Evolutionary conservation across 306 rosid genomes (phyloP).

Genomic region (Delonix regia): DNA sequence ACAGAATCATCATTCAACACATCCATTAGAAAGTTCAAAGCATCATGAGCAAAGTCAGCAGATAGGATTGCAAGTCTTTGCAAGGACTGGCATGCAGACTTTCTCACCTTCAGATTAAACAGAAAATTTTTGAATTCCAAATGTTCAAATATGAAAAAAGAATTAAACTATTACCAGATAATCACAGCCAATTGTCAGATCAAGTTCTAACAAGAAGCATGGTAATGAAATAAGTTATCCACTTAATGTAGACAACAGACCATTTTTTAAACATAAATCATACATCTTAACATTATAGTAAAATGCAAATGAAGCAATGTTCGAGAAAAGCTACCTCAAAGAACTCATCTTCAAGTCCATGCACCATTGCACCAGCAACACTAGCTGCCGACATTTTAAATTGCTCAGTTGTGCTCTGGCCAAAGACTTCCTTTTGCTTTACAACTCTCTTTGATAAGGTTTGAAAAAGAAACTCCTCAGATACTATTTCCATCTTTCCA

Average conservation of each 20-base stretch:
- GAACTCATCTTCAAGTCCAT: slow-evolving; percentile 97
- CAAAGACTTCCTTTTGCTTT: slow-evolving; percentile 52
- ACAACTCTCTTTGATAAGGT: slow-evolving; percentile 70
- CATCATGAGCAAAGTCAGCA: slow-evolving; percentile 64
- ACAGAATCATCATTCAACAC: slow-evolving; percentile 74
- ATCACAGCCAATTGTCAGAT: slow-evolving; percentile 24
- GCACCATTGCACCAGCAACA: slow-evolving; percentile 83
- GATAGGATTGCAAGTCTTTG: slow-evolving; percentile 57
- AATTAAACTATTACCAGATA: slow-evolving; percentile 8
- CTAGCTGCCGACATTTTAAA: slow-evolving; percentile 47
- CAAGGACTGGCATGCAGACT: slow-evolving; percentile 72
- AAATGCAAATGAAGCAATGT: neutral
- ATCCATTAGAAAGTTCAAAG: slow-evolving; percentile 69
- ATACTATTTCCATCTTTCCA: slow-evolving; percentile 60
- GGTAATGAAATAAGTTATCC: neutral
- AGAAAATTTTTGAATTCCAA: slow-evolving; percentile 23
- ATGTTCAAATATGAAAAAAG: slow-evolving; percentile 17
- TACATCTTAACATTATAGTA: neutral
- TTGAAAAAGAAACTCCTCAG: slow-evolving; percentile 82
- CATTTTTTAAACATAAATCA: neutral
- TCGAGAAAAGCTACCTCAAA: slow-evolving; percentile 61
- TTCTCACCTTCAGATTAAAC: slow-evolving; percentile 69
- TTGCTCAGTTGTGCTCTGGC: slow-evolving; percentile 52
- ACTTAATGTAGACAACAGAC: neutral
- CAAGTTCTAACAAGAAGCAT: slow-evolving; percentile 23